Conservation (phyloP, 352 stramenopile genomes). For the Phytophthora meadii region DNA sequence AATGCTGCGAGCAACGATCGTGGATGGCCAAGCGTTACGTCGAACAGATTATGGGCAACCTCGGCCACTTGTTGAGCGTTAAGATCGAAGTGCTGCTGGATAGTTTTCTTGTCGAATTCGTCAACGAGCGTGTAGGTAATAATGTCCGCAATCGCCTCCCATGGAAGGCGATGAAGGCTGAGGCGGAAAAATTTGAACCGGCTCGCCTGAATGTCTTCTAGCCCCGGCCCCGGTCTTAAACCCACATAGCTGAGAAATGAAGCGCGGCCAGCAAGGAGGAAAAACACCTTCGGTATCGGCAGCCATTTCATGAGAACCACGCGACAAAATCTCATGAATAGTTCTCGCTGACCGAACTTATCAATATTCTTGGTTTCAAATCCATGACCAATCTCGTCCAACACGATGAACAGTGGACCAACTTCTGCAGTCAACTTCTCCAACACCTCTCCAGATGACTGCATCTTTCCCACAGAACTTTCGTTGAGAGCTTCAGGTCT, state of each 20-base stretch:
- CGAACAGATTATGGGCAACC: background rate
- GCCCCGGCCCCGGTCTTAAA: background rate
- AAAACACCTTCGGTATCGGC: constrained; percentile 18
- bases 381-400: constrained; percentile 18
- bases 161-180: background rate
- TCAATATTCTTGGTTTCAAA: background rate
- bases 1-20: background rate
- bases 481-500: no score
- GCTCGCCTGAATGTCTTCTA: background rate
- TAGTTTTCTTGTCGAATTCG: no score
- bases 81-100: background rate
- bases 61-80: background rate
- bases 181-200: background rate
- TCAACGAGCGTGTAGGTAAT: background rate
- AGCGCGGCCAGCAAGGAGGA: constrained; percentile 22
- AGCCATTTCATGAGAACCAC: background rate
- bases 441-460: background rate
- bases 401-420: constrained; percentile 32
- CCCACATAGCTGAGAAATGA: constrained; percentile 16
- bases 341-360: background rate
- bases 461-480: no score
- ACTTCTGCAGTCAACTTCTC: constrained; percentile 21
- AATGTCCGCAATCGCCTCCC: background rate
- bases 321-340: background rate
- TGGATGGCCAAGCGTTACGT: background rate